Conservation (phyloP, 1,284 basidiomycete genomes). For the Omphalotus olearius region DNA sequence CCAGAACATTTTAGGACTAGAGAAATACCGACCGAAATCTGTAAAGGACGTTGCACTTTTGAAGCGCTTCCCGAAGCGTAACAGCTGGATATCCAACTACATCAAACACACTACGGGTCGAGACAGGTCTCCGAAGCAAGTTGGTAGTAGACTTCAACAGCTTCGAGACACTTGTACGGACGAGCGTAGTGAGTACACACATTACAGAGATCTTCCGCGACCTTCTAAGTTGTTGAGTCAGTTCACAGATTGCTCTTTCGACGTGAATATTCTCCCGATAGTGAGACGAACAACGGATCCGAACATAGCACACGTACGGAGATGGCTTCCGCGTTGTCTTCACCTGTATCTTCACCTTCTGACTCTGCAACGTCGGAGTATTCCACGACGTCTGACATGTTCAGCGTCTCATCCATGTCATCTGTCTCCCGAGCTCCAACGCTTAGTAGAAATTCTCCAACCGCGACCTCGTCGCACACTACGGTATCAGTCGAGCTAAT, state of each 20-base stretch:
- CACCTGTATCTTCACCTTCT: not conserved
- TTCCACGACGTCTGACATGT: no score
- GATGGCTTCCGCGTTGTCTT: not conserved
- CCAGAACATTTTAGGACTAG: constrained; percentile 32
- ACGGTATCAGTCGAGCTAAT: not conserved
- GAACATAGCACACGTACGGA: not conserved
- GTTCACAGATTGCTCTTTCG: not conserved
- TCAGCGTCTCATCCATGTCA: no score
- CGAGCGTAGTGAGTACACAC: constrained; percentile 36
- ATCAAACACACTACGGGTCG: constrained; percentile 45
- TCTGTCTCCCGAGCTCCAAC: no score
- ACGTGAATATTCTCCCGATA: not conserved
- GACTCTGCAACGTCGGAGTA: not conserved
- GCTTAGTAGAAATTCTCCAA: no score
- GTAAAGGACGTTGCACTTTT: constrained; percentile 38
- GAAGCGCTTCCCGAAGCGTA: constrained; percentile 51
- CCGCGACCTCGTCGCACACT: no score
- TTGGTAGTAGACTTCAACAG: constrained; percentile 57
- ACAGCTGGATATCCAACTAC: constrained; percentile 50
- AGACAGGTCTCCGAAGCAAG: constrained; percentile 51
- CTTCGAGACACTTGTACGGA: constrained; percentile 50
- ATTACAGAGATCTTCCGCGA: not conserved
- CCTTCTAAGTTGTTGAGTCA: not conserved
- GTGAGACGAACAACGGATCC: not conserved
- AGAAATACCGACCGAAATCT: constrained; percentile 43